Base-by-base conservation (phyloP, 441 rosid genomes). In the Euphorbia corollata region DNA sequence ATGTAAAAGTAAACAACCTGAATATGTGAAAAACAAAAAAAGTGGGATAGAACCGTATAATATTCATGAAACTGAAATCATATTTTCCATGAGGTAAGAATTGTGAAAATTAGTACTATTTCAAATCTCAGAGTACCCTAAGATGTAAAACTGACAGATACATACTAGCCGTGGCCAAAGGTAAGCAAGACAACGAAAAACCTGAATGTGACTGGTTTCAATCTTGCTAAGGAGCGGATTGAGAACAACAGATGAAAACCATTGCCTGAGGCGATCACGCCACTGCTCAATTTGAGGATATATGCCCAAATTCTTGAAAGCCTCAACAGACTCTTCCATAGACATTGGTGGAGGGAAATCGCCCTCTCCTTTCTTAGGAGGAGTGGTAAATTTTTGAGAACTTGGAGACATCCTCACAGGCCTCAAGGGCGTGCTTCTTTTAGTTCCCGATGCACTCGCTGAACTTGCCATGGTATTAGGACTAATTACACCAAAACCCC, bases 341-440 rank as follows among this genome's bases (percentile, higher is more conserved):
- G 99, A 87, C 97, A 94, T 91, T 54, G 97, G 87, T 19, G 81
- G 78, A 75, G 97, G 97, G 79, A 89, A 83, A 20, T 94, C 96
- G 22, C 96, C 96, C 62, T 93, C 97, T 80, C 96, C 97, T 81
- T 91, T 93, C 84, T 93, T 91, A 39, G 96, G 96, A 53, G 99
- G 96, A 65, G 98, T 90, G 36, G 86, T 81, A 80, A 87, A 90
- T 72, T 93, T 93, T 79, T 91, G 97, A 59, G 90, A 90, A 71
- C 92, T 84, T 65, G 97, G 99, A 81, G 99, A 93, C 96, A 93
- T 86, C 83, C 97, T 85, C 70, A 93, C 97, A 59, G 87, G 83
- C 78, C 97, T 83, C 78, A 89, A 74, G 60, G 99, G 99, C 38
- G 95, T 89, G 71, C 85, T 89, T 78, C 97, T 86, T n/a, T 87